Percentiles rank a stretch among this genome's conserved stretches.
Conservation (phyloP, 1,284 basidiomycete genomes). For the Sphaerobolus stellatus region DNA sequence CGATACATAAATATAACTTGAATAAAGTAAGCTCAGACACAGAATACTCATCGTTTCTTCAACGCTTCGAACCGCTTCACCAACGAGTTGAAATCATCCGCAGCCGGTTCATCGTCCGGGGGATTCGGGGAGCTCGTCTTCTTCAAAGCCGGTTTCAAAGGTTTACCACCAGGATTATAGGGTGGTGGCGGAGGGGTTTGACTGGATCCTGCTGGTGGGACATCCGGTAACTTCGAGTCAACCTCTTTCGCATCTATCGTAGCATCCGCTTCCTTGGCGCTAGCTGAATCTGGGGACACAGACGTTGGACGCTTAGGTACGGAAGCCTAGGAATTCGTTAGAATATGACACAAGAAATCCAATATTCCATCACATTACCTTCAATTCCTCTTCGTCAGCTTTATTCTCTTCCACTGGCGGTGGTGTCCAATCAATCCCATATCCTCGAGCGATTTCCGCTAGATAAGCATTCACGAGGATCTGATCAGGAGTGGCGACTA, state of each 20-base stretch:
- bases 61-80: constrained; percentile 74
- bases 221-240: constrained; percentile 31
- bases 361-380: constrained; percentile 26
- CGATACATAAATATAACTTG: too few relatives aligned
- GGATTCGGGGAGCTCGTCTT: constrained; percentile 49
- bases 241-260: constrained; percentile 16
- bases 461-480: constrained; percentile 87
- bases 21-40: too few relatives aligned
- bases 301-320: not conserved
- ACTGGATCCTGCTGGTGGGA: constrained; percentile 31
- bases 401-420: constrained; percentile 28
- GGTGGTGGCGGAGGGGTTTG: constrained; percentile 19
- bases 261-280: not conserved
- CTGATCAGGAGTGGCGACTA: constrained; percentile 64
- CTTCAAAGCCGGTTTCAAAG: constrained; percentile 24
- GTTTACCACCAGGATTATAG: constrained; percentile 8
- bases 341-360: not conserved
- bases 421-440: constrained; percentile 72
- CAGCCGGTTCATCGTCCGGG: constrained; percentile 41
- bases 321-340: constrained; percentile 6
- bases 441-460: constrained; percentile 84
- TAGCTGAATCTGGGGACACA: not conserved
- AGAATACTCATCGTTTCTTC: constrained; percentile 73
- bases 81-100: constrained; percentile 72
- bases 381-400: constrained; percentile 32